Evolutionary conservation across 1,284 basidiomycete species (phyloP).

Genomic region (Testicularia cyperi): DNA sequence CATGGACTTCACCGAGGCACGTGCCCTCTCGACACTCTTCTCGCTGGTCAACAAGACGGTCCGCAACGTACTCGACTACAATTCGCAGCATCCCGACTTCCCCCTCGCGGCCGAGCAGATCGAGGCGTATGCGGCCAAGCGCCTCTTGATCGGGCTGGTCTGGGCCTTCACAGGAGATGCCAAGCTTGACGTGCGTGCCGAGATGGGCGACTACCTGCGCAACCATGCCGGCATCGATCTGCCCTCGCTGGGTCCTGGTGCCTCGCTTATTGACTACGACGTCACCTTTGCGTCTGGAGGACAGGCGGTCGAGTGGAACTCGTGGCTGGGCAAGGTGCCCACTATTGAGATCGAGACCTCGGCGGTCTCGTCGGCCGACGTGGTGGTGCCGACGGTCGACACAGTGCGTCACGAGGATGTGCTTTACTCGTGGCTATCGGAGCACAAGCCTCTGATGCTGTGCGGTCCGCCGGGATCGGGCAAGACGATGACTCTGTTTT

Average conservation of each 20-base stretch:
- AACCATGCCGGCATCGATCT: slow-evolving; percentile 86
- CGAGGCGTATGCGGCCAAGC: slow-evolving; percentile 85
- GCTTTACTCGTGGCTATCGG: slow-evolving; percentile 95
- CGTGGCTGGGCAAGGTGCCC: slow-evolving; percentile 82
- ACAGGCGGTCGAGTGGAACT: slow-evolving; percentile 71
- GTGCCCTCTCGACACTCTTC: slow-evolving; percentile 92
- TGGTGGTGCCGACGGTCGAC: slow-evolving; percentile 97
- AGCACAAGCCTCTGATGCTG: slow-evolving; percentile 97
- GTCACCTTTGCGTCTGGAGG: slow-evolving; percentile 64
- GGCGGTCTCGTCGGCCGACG: slow-evolving; percentile 88
- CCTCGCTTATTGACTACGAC: slow-evolving; percentile 91
- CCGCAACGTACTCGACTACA: slow-evolving; percentile 91
- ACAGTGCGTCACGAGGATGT: slow-evolving; percentile 98
- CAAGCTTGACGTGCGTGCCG: slow-evolving; percentile 81
- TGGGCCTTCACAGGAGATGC: slow-evolving; percentile 99
- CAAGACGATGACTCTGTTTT: slow-evolving; percentile 99
- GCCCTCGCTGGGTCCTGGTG: slow-evolving; percentile 71
- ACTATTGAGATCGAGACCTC: slow-evolving; percentile 96
- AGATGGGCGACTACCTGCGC: slow-evolving; percentile 85
- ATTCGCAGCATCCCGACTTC: slow-evolving; percentile 91
- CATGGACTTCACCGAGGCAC: slow-evolving; percentile 94
- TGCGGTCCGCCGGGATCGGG: slow-evolving; percentile 98
- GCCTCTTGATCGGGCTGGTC: slow-evolving; percentile 86
- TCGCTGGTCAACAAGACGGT: slow-evolving; percentile 95
- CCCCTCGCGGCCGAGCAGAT: slow-evolving; percentile 79